Evolutionary conservation across 2,329 filamentous ascomycete genomes (phyloP).

Genomic region (Aspergillus sp.): DNA sequence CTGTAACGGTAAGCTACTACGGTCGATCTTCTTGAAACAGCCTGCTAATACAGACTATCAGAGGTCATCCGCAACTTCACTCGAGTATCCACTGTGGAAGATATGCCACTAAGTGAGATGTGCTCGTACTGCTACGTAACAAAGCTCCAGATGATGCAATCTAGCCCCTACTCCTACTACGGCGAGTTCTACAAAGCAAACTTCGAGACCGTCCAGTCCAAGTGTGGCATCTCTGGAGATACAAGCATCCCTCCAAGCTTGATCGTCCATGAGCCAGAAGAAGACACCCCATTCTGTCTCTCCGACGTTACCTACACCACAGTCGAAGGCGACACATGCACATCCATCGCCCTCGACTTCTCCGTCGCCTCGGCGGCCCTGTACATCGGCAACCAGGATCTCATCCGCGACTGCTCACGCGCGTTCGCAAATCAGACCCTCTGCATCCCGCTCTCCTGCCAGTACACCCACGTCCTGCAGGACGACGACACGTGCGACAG

Average conservation of each 20-base stretch:
- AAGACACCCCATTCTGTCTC: background rate
- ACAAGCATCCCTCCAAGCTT: background rate
- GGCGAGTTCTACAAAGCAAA: slow-evolving; percentile 6
- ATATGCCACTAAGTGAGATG: slow-evolving; percentile 18
- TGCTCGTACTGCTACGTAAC: slow-evolving; percentile 19
- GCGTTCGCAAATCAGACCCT: no score
- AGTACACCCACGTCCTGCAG: no score
- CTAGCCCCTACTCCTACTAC: slow-evolving; percentile 17
- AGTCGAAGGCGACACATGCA: no score
- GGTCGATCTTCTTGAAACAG: background rate
- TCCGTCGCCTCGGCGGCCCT: no score
- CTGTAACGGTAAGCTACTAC: slow-evolving; percentile 1
- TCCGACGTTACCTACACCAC: background rate
- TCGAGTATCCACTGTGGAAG: slow-evolving; percentile 3
- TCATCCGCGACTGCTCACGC: no score
- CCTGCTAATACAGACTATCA: background rate
- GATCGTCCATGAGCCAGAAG: background rate
- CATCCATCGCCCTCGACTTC: no score
- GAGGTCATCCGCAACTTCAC: slow-evolving; percentile 10
- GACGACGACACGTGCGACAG: no score
- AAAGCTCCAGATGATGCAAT: slow-evolving; percentile 17
- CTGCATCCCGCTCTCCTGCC: no score
- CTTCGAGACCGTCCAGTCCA: slow-evolving; percentile 11
- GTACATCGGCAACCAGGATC: no score
- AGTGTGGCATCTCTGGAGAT: slow-evolving; percentile 12